Evolutionary conservation across 2,329 filamentous ascomycete genomes (phyloP).

Genomic region (Aspergillus thermomutatus): DNA sequence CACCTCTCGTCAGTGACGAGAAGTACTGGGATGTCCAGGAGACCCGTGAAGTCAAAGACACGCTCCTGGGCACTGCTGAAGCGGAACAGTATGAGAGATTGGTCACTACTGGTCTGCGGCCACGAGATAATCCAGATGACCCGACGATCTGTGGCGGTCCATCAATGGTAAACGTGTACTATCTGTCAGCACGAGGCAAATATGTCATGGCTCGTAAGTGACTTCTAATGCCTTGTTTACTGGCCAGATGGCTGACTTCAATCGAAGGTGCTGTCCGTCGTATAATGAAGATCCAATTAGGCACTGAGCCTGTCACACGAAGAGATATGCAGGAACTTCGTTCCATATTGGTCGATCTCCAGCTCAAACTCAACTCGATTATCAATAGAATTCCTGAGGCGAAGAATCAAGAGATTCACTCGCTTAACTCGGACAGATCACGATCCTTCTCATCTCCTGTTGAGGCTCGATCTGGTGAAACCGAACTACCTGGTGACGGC

Average conservation of each 20-base stretch:
- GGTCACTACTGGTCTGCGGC: slow-evolving; percentile 29
- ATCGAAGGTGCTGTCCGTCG: slow-evolving; percentile 38
- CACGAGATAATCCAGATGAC: slow-evolving; percentile 41
- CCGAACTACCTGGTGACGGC: slow-evolving; percentile 35
- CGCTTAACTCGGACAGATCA: slow-evolving; percentile 18
- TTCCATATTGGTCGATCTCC: slow-evolving; percentile 40
- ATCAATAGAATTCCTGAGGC: slow-evolving; percentile 42
- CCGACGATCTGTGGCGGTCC: slow-evolving; percentile 38
- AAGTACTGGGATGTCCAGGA: slow-evolving; percentile 48
- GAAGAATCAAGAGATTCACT: slow-evolving; percentile 18
- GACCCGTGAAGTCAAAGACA: slow-evolving; percentile 47
- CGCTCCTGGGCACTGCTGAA: slow-evolving; percentile 36
- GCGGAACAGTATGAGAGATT: slow-evolving; percentile 36
- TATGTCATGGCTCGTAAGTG: slow-evolving; percentile 45
- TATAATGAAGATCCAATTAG: slow-evolving; percentile 44
- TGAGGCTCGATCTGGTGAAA: slow-evolving; percentile 23
- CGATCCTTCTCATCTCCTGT: slow-evolving; percentile 26
- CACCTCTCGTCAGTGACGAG: slow-evolving; percentile 46
- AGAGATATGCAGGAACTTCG: slow-evolving; percentile 45
- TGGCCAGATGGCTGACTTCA: slow-evolving; percentile 1
- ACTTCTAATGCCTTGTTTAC: background rate
- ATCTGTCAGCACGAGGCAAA: slow-evolving; percentile 43
- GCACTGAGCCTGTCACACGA: slow-evolving; percentile 42
- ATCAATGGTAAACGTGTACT: slow-evolving; percentile 43
- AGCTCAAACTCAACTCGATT: slow-evolving; percentile 41